A percentile compares a stretch with the other conserved stretches of the same genome.
These are phyloP conservation scores for Malassezia vespertilionis DNA, from an alignment of 1,284 basidiomycete genomes.

Conservation along the genomic window DNA sequence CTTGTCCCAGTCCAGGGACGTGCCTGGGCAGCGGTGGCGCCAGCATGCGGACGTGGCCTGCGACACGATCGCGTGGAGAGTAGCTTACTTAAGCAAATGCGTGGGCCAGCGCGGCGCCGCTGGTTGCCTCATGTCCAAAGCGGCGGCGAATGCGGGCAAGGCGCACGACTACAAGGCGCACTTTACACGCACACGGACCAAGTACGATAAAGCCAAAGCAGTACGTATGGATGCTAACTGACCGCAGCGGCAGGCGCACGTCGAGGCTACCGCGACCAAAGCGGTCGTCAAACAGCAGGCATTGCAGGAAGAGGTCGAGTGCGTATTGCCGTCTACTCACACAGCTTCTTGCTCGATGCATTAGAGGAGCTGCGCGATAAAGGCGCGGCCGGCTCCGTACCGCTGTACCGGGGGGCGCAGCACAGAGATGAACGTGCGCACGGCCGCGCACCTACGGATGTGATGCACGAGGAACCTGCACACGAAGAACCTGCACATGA, in stretches of 20 bases:
- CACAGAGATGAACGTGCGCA: not conserved
- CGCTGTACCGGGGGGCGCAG: no score
- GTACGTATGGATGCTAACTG: constrained; percentile 4
- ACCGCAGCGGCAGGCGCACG: constrained; percentile 8
- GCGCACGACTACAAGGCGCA: constrained; percentile 16
- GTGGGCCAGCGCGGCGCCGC: not conserved
- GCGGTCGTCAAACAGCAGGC: constrained; percentile 8
- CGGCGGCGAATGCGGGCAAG: not conserved
- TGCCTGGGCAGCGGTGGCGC: no score
- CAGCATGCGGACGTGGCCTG: no score
- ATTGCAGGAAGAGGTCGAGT: constrained; percentile 16
- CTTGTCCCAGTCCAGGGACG: no score
- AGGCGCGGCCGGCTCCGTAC: not conserved
- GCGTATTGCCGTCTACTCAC: not conserved
- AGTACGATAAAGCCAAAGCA: constrained; percentile 13
- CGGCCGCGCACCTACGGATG: not conserved
- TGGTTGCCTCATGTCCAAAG: constrained; percentile 6
- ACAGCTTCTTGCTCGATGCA: constrained; percentile 14
- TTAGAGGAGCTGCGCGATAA: not conserved
- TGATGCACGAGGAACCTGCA: not conserved
- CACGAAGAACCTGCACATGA: not conserved
- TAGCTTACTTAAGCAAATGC: not conserved
- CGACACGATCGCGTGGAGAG: not conserved
- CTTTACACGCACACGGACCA: constrained; percentile 10
- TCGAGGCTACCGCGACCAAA: constrained; percentile 3